phyloP scores from a whole-genome alignment of 2,329 filamentous ascomycete species.

The Diaporthe vaccinii region DNA sequence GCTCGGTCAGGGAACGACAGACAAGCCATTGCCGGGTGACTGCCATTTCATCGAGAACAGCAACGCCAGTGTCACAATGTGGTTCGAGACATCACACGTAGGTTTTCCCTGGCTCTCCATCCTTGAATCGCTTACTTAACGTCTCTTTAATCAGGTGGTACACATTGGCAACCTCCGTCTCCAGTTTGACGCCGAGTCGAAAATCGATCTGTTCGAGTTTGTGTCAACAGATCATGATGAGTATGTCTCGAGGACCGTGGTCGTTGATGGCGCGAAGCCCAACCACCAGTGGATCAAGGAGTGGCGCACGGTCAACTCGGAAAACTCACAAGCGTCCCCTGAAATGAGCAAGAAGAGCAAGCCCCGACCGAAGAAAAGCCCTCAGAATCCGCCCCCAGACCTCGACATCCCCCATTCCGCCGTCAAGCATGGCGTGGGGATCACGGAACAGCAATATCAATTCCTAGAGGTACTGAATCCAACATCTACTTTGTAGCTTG shows the following conservation, averaged over 20 bases:
- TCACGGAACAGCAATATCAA: constrained; percentile 72
- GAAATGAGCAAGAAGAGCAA: constrained; percentile 79
- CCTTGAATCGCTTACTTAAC: not conserved
- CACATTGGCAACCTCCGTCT: constrained; percentile 78
- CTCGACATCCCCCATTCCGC: constrained; percentile 71
- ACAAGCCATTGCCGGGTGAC: constrained; percentile 70
- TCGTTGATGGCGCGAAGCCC: constrained; percentile 72
- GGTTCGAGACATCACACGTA: constrained; percentile 88
- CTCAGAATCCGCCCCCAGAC: constrained; percentile 70
- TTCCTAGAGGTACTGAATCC: constrained; percentile 70
- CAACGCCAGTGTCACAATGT: constrained; percentile 87
- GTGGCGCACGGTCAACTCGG: constrained; percentile 71
- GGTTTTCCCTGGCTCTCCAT: constrained; percentile 49
- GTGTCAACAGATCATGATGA: constrained; percentile 83
- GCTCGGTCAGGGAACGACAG: constrained; percentile 75
- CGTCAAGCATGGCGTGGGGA: constrained; percentile 69
- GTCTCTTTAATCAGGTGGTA: constrained; percentile 32
- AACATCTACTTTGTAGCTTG: constrained; percentile 10
- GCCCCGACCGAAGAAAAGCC: constrained; percentile 70
- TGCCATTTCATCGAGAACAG: constrained; percentile 81
- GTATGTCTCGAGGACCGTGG: constrained; percentile 79
- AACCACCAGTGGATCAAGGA: constrained; percentile 76
- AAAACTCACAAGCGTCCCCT: constrained; percentile 71
- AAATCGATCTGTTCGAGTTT: constrained; percentile 89
- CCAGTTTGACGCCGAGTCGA: constrained; percentile 83